Evolutionary conservation across 31 red algal species (phyloP), one percentile per base, ranked within the genome.

Genomic region (Odonthalia washingtoniensis): DNA sequence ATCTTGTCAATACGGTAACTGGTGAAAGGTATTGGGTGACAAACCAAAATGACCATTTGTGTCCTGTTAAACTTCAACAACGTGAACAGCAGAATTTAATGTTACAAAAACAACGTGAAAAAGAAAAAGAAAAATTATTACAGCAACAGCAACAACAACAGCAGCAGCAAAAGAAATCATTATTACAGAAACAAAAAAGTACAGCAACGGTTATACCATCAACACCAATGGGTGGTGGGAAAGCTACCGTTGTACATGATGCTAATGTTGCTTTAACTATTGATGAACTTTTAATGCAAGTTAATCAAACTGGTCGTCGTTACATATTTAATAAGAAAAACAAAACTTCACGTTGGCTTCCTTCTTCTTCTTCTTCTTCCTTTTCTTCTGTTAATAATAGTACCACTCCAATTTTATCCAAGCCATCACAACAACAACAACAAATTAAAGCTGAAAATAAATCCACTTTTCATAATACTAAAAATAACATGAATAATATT

Each of bases 1-100:
- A 94, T 38, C 82, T 94, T 39, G 92, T 90, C 87, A 94, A 94
- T 41, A 86, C 86, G 0, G 63, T 94, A 33, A 90, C 92, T 46
- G 73, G 86, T 35, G 82, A 94, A 26, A 79, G 92, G 31, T 74
- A 86, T 28, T 94, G 92, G 92, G 92, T 89, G 5, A 82, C 92
- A 9, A n/a, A 46, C 18, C 40, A 85, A 76, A 92, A 92, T 61
- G 65, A 86, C 49, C 83, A 92, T 74, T 82, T 92, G 9, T 92
- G 83, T 60, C 90, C 89, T 16, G 33, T 74, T 57, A 36, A 64
- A 4, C 0, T 52, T n/a, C n/a, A n/a, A n/a, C n/a, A n/a, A n/a
- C n/a, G n/a, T n/a, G n/a, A n/a, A n/a, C n/a, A n/a, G n/a, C n/a
- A n/a, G n/a, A n/a, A n/a, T n/a, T n/a, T n/a, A n/a, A n/a, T n/a